phyloP scores from a whole-genome alignment of 1,139 yeast genomes.

The Pichia sp. region DNA sequence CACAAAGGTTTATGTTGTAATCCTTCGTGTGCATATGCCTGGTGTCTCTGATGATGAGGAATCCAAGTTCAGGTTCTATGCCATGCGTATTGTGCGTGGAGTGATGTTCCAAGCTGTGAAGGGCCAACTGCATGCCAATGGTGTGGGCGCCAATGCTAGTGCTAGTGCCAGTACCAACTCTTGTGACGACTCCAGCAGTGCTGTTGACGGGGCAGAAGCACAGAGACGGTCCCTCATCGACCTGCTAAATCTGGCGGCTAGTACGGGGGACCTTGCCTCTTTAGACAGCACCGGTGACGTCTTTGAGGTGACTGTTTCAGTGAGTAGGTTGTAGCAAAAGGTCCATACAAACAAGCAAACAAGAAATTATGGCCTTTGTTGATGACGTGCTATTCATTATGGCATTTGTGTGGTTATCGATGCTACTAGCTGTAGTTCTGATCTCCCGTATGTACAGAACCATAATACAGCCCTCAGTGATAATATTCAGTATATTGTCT shows the following conservation, averaged over 20 bases:
- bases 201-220: slow-evolving; percentile 6
- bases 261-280: slow-evolving; percentile 17
- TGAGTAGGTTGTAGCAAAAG: too few species aligned
- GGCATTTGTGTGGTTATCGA: too few species aligned
- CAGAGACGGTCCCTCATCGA: slow-evolving; percentile 28
- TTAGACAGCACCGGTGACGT: slow-evolving; percentile 27
- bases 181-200: too few species aligned
- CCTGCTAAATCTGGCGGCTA: slow-evolving; percentile 21
- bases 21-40: slow-evolving; percentile 47
- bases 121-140: slow-evolving; percentile 5
- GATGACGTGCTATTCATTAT: too few species aligned
- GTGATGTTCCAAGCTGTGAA: slow-evolving; percentile 18
- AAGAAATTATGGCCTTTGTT: too few species aligned
- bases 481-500: too few species aligned
- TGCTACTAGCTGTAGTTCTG: too few species aligned
- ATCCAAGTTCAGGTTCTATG: slow-evolving; percentile 45
- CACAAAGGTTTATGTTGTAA: slow-evolving; percentile 49
- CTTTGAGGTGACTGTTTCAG: slow-evolving; percentile 55
- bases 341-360: too few species aligned
- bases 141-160: slow-evolving; percentile 1
- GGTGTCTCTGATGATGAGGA: slow-evolving; percentile 75
- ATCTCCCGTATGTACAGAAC: too few species aligned
- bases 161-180: not conserved
- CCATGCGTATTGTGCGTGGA: slow-evolving; percentile 39
- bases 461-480: too few species aligned